Conservation (phyloP, 2,329 filamentous ascomycete genomes). For the Chrysoporthe puriensis region DNA sequence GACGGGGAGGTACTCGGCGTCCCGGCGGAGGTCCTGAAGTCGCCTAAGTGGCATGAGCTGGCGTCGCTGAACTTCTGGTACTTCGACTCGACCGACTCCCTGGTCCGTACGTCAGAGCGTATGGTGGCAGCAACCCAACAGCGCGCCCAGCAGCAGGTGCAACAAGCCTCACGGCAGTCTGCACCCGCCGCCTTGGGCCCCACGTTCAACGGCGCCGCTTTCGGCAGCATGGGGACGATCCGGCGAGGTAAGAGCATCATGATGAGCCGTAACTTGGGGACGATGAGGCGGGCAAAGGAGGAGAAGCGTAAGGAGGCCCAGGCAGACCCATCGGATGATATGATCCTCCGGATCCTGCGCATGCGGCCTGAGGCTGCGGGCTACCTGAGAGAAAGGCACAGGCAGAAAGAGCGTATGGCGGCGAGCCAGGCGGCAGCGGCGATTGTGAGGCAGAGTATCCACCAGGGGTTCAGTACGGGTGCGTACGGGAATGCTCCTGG, state of each 20-base stretch:
- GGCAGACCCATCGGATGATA: constrained; percentile 95
- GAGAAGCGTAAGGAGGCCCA: constrained; percentile 95
- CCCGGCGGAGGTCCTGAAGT: constrained; percentile 88
- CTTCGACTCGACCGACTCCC: constrained; percentile 86
- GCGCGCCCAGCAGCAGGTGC: constrained; percentile 70
- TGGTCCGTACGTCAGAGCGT: constrained; percentile 92
- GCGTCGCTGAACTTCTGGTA: constrained; percentile 99
- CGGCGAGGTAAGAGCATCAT: constrained; percentile 79
- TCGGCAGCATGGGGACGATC: constrained; percentile 71
- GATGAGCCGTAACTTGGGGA: constrained; percentile 91
- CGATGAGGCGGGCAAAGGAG: constrained; percentile 94
- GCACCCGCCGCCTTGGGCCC: constrained; percentile 45
- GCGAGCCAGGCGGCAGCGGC: constrained; percentile 89
- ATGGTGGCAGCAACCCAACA: constrained; percentile 89
- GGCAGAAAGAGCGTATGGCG: constrained; percentile 91
- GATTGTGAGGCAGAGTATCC: constrained; percentile 90
- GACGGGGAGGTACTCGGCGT: constrained; percentile 83
- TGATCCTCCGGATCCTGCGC: constrained; percentile 91
- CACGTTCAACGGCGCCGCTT: constrained; percentile 55
- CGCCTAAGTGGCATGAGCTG: constrained; percentile 97
- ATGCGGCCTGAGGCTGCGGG: constrained; percentile 90
- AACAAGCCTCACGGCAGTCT: constrained; percentile 41
- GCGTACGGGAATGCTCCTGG: constrained; percentile 45
- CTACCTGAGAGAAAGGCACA: constrained; percentile 87
- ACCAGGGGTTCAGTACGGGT: constrained; percentile 56